Evolutionary conservation across 78 protist species (phyloP).

Genomic region (Dictyostelium brefeldianum): DNA sequence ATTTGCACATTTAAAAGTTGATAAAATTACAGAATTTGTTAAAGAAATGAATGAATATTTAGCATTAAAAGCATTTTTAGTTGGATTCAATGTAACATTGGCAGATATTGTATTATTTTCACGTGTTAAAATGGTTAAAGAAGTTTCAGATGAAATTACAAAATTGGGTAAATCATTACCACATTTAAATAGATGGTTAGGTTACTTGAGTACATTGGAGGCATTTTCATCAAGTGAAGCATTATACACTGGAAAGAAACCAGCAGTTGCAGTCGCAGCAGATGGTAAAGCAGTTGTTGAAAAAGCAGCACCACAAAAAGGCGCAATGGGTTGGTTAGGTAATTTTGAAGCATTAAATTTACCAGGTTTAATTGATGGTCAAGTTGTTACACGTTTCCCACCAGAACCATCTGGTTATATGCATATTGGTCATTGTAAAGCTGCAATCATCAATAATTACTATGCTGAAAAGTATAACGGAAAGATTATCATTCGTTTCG

Average conservation of each 20-base stretch:
- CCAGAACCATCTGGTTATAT: constrained; percentile 99
- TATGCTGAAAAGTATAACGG: constrained; percentile 93
- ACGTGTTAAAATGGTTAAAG: constrained; percentile 35
- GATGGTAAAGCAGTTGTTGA: neutral
- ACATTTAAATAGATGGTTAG: constrained; percentile 66
- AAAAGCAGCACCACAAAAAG: constrained; percentile 9
- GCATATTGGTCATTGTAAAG: constrained; percentile 99
- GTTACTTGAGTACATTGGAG: neutral
- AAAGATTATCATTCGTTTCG: constrained; percentile 95
- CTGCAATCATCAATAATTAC: constrained; percentile 96
- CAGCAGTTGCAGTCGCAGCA: neutral
- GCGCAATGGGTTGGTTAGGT: constrained; percentile 81
- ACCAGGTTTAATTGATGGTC: constrained; percentile 88
- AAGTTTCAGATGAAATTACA: constrained; percentile 25
- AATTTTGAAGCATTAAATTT: constrained; percentile 29
- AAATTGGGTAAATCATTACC: constrained; percentile 22
- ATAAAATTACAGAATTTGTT: constrained; percentile 14
- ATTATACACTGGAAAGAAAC: neutral
- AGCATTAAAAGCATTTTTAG: constrained; percentile 48
- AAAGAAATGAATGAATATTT: constrained; percentile 53
- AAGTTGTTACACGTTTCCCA: constrained; percentile 97
- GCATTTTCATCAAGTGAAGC: constrained; percentile 38
- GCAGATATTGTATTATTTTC: constrained; percentile 67
- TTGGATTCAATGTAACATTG: constrained; percentile 50
- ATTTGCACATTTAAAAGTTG: constrained; percentile 47